Base-by-base conservation (phyloP, 2,329 filamentous ascomycete genomes). In the Dactylellina cionopaga region DNA sequence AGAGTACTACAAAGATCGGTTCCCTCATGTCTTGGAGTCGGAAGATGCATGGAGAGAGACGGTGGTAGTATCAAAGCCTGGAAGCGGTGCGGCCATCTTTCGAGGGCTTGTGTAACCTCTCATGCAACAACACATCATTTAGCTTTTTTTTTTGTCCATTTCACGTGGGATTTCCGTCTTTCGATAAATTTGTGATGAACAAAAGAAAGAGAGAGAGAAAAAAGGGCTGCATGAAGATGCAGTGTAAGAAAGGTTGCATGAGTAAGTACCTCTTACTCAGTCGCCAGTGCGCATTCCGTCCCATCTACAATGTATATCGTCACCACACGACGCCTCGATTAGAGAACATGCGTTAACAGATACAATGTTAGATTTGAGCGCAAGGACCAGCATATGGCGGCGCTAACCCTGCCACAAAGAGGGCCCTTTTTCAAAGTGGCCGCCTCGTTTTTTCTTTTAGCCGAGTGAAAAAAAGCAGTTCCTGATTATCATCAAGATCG, bases 61-160 rank as follows among this genome's bases (percentile, higher is more conserved):
- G 0, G 90, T 98, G 71, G 91, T 98, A 25, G 92, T 96, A 49
- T 96, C 91, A 78, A 89, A 91, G 80, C 95, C 95, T 0, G 91
- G 91, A 3, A 88, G 89, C 76, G 92, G 92, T 29, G 73, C 78
- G 3, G 76, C 78, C 54, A 52, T 80, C 52, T 79, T 70, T 58
- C 74, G 64, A 29, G 59, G 59, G 9, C 44, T 71, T 52, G 58
- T 52, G 58, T 71, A 71, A 63, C 46, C 22, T 39, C 43, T 17
- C n/a, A n/a, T n/a, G n/a, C n/a, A n/a, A n/a, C 41, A 41, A 31
- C 37, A 11, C 56, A 51, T 19, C 35, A 15, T 39, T 39, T n/a
- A 13, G 13, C 17, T 39, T 39, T n/a, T n/a, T 11, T 11, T 39
- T n/a, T 1, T 6, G 4, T 43, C 2, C 15, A 2, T 5, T 43